Percentiles rank a stretch among this genome's conserved stretches.
phyloP scores from a whole-genome alignment of 192 early-diverging fungal species.

The Backusella psychrophila region DNA sequence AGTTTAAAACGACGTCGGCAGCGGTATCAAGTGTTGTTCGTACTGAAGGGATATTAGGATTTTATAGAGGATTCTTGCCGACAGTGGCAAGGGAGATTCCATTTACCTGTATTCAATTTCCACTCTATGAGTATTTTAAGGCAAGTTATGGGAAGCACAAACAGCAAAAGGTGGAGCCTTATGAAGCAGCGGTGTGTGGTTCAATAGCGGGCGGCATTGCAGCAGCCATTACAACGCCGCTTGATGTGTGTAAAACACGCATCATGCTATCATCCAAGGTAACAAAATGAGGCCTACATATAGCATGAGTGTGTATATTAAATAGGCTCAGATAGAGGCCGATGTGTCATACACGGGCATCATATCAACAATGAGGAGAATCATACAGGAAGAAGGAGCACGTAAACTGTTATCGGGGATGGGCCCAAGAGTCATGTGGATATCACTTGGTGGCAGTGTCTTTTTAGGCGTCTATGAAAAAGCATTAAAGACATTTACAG shows the following conservation, averaged over 20 bases:
- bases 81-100: slow-evolving; percentile 96
- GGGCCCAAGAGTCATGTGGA: slow-evolving; percentile 92
- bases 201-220: slow-evolving; percentile 86
- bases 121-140: slow-evolving; percentile 91
- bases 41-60: slow-evolving; percentile 74
- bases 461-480: slow-evolving; percentile 96
- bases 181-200: slow-evolving; percentile 83
- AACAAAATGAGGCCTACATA: background rate
- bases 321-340: slow-evolving; percentile 28
- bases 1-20: slow-evolving; percentile 52
- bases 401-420: slow-evolving; percentile 79
- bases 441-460: slow-evolving; percentile 89
- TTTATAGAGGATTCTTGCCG: slow-evolving; percentile 90
- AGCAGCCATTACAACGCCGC: slow-evolving; percentile 86
- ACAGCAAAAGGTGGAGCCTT: slow-evolving; percentile 55
- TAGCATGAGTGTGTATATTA: too few species aligned
- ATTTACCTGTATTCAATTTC: slow-evolving; percentile 94
- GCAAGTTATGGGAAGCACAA: slow-evolving; percentile 44
- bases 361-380: slow-evolving; percentile 62
- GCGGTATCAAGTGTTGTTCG: slow-evolving; percentile 67
- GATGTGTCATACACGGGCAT: slow-evolving; percentile 63
- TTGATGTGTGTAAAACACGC: slow-evolving; percentile 95
- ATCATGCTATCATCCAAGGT: slow-evolving; percentile 86
- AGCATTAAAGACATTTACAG: slow-evolving; percentile 33
- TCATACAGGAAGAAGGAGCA: slow-evolving; percentile 75